A percentile compares a stretch with the other conserved stretches of the same genome.
phyloP scores from a whole-genome alignment of 768 basidiomycete genomes.

The Solioccasus polychromus region DNA sequence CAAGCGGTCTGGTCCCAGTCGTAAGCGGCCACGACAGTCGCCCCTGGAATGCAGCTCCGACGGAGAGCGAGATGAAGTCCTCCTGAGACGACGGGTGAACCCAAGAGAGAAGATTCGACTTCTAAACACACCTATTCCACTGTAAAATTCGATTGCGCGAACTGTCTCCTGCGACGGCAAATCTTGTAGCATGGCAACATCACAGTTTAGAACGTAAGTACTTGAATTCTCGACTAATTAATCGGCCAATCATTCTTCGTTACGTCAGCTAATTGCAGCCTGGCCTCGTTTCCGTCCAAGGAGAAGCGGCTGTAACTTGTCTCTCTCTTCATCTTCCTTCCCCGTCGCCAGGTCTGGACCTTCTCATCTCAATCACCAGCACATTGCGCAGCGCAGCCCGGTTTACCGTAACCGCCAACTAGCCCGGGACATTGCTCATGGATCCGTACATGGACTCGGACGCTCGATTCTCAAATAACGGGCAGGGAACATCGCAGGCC shows the following conservation, averaged over 20 bases:
- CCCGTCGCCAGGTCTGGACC: neutral
- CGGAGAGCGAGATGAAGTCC: constrained; percentile 69
- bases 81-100: constrained; percentile 39
- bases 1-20: constrained; percentile 82
- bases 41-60: constrained; percentile 45
- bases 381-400: neutral
- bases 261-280: constrained; percentile 22
- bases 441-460: constrained; percentile 5
- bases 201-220: neutral
- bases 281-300: constrained; percentile 15
- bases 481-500: constrained; percentile 1
- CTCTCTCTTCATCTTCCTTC: constrained; percentile 2
- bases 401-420: neutral
- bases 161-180: constrained; percentile 11
- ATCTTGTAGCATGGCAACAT: constrained; percentile 3
- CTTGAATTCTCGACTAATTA: constrained; percentile 3
- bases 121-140: constrained; percentile 60
- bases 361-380: neutral
- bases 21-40: constrained; percentile 59
- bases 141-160: constrained; percentile 64
- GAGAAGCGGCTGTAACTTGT: neutral
- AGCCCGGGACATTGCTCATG: constrained; percentile 1
- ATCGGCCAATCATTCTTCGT: constrained; percentile 10
- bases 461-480: constrained; percentile 2
- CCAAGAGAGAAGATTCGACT: neutral